Base-by-base conservation (phyloP, 345 rosid genomes). In the Melastoma malabathricum region DNA sequence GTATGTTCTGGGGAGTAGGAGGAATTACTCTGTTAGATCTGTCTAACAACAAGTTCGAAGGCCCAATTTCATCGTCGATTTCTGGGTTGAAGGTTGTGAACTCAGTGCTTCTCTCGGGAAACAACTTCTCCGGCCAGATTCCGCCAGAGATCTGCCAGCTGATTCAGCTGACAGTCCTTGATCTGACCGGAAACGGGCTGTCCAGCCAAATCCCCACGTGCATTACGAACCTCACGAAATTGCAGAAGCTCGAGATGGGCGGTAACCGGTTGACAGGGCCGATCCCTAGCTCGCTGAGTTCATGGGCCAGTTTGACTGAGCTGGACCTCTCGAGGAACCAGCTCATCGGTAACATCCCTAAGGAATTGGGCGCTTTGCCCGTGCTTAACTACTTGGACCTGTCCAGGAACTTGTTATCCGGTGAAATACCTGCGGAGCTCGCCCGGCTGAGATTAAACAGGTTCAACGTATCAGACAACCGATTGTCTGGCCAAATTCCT, bases 401-500 rank as follows among this genome's bases (percentile, higher is more conserved):
- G 51, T 73, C 96, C 0, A 57, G 59, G 5, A 86, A 86, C 70
- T 53, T 17, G 34, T 51, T 86, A 22, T 61, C 69, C 16, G 96
- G 89, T 1, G 70, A 63, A 58, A 73, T 86, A 38, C 93, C 96
- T 1, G 13, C 18, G 39, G 78, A 62, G 66, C 34, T 86, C 50
- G 51, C 79, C 25, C 76, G 58, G 62, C 60, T 75, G 56, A 79
- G 27, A 67, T 74, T 86, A 7, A 66, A 70, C 16, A 44, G 44
- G 44, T 78, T 86, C 74, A 79, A 86, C 43, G 51, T 86, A 47
- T 86, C 96, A 2, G 34, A 71, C 47, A 86, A 86, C 46, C 47
- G 47, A 23, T 59, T 86, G 2, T 27, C 34, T 47, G 96, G 96
- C 1, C 13, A 44, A 57, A 74, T 86, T 2, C 96, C 96, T 14